A percentile compares a stretch with the other conserved stretches of the same genome.
These are phyloP conservation scores for Botrytis sinoallii DNA, from an alignment of 2,329 filamentous ascomycete genomes.

Conservation along the genomic window DNA sequence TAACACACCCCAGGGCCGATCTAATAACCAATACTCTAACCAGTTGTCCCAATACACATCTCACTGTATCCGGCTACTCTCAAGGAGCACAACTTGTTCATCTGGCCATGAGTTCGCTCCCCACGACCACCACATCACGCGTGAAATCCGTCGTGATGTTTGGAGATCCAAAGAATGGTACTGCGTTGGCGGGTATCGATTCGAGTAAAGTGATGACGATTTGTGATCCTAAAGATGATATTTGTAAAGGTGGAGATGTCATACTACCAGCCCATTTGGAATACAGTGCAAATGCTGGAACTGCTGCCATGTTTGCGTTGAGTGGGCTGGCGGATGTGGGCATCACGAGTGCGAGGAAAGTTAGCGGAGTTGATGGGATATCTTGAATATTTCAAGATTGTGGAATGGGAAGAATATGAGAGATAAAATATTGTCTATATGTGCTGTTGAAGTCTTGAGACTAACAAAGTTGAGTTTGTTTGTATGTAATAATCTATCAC, in stretches of 20 bases:
- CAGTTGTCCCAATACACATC: constrained; percentile 27
- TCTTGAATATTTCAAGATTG: neutral
- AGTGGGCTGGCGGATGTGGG: constrained; percentile 26
- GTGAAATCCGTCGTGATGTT: constrained; percentile 31
- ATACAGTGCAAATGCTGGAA: constrained; percentile 28
- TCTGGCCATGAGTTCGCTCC: constrained; percentile 23
- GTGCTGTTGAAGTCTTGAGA: neutral
- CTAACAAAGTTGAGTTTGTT: constrained; percentile 9
- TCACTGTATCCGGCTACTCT: constrained; percentile 33
- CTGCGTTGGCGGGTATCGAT: constrained; percentile 26
- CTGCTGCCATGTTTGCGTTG: constrained; percentile 32
- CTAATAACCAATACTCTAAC: constrained; percentile 28
- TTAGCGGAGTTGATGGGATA: constrained; percentile 8
- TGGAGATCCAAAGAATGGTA: constrained; percentile 34
- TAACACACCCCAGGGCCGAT: constrained; percentile 22
- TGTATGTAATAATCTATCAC: neutral
- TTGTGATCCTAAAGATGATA: constrained; percentile 30
- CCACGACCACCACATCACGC: constrained; percentile 23
- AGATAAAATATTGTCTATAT: neutral
- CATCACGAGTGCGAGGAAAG: constrained; percentile 30
- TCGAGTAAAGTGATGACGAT: constrained; percentile 28
- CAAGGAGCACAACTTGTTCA: constrained; percentile 36
- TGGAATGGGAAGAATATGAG: neutral
- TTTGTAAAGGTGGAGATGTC: constrained; percentile 28
- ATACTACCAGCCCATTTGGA: constrained; percentile 27